A percentile compares a stretch with the other conserved stretches of the same genome.
Evolutionary conservation across 164 flowering plant genomes (phyloP).

Genomic region (Berberis vulgaris): DNA sequence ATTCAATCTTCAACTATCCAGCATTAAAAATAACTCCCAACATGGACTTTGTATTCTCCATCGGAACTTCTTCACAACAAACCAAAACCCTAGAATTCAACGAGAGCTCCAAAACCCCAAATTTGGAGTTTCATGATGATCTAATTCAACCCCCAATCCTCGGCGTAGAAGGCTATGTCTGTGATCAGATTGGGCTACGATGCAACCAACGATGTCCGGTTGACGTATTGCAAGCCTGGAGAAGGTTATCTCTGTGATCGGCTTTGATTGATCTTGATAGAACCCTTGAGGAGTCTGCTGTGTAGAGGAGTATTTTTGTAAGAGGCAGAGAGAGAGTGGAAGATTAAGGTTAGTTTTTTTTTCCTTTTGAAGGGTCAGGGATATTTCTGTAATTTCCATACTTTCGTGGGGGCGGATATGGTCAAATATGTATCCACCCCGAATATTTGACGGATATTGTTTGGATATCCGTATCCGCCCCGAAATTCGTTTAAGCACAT

Average conservation of each 20-base stretch:
- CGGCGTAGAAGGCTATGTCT: constrained; percentile 72
- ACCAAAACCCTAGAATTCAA: not conserved
- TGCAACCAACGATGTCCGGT: constrained; percentile 41
- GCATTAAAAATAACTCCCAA: not conserved
- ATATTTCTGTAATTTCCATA: no score
- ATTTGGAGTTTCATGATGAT: not conserved
- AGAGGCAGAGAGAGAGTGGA: no score
- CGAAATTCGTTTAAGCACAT: no score
- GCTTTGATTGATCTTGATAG: constrained; percentile 54
- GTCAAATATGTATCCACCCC: no score
- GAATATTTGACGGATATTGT: no score
- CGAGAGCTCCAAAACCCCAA: not conserved
- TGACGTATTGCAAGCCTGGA: constrained; percentile 53
- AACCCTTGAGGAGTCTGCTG: not conserved
- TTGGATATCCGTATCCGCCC: no score
- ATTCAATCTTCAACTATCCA: not conserved
- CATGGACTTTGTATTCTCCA: not conserved
- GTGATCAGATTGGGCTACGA: constrained; percentile 75
- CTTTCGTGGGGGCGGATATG: no score
- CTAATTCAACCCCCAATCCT: constrained; percentile 34
- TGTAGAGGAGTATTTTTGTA: no score
- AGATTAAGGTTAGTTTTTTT: no score
- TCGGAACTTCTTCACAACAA: no score
- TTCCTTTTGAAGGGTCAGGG: no score
- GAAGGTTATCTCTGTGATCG: constrained; percentile 20